These are phyloP conservation scores for Pilaira anomala DNA, from an alignment of 192 early-diverging fungal species.

Conservation along the genomic window DNA sequence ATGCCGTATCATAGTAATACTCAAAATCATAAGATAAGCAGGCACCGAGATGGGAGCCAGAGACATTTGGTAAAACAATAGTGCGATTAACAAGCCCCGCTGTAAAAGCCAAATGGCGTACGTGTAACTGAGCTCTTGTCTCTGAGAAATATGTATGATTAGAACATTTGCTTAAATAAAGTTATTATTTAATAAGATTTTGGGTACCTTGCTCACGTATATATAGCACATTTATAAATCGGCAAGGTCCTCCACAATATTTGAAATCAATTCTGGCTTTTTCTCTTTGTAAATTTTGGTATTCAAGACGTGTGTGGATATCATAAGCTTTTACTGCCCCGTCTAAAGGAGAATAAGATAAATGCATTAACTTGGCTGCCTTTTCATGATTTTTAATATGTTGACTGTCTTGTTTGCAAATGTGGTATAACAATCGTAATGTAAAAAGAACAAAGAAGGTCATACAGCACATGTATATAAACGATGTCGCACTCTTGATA, in stretches of 20 bases:
- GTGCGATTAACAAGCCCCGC: slow-evolving; percentile 31
- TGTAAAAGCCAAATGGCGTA: slow-evolving; percentile 28
- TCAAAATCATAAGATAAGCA: slow-evolving; percentile 26
- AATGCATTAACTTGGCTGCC: too few relatives aligned
- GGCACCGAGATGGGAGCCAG: slow-evolving; percentile 25
- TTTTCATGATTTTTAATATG: too few relatives aligned
- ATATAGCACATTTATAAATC: slow-evolving; percentile 27
- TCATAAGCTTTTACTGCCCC: too few relatives aligned
- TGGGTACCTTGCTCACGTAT: slow-evolving; percentile 40
- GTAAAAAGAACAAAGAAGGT: too few relatives aligned
- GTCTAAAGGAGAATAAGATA: too few relatives aligned
- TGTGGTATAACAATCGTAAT: too few relatives aligned
- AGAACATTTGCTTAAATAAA: neutral
- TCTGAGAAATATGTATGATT: slow-evolving; percentile 12
- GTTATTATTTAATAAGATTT: too few relatives aligned
- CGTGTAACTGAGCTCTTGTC: slow-evolving; percentile 36
- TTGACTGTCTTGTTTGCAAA: too few relatives aligned
- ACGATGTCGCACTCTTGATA: too few relatives aligned
- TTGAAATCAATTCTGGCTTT: slow-evolving; percentile 24
- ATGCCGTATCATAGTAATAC: slow-evolving; percentile 34
- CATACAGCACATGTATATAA: too few relatives aligned
- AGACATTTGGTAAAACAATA: slow-evolving; percentile 37
- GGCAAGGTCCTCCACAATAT: slow-evolving; percentile 36
- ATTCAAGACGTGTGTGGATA: too few relatives aligned
- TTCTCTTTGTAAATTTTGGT: too few relatives aligned